Percentiles rank a stretch among this genome's conserved stretches.
Evolutionary conservation across 768 basidiomycete species (phyloP).

Genomic region (Leccinum sublutescens): DNA sequence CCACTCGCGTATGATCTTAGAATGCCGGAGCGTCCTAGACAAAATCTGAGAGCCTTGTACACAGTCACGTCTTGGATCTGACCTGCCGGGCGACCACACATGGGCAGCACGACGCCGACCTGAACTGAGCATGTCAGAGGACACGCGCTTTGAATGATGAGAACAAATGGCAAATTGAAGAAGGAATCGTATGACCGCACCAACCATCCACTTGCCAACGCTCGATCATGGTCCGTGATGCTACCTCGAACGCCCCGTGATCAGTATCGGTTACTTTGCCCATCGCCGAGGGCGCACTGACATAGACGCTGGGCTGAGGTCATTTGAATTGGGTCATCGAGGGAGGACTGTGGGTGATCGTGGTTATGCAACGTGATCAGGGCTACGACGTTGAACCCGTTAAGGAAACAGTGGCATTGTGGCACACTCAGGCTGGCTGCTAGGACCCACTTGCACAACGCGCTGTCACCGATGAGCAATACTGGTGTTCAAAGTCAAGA

Average conservation of each 20-base stretch:
- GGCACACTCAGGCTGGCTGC: too few relatives aligned
- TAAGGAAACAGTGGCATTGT: neutral
- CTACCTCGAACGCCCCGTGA: neutral
- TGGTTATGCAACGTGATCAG: neutral
- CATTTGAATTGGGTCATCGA: neutral
- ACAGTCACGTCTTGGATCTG: neutral
- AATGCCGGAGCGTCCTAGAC: neutral
- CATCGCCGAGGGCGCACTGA: neutral
- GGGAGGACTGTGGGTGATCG: neutral
- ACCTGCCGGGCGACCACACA: neutral
- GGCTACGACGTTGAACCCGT: neutral
- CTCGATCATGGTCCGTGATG: neutral
- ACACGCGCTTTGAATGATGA: neutral
- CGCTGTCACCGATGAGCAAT: too few relatives aligned
- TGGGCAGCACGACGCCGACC: conserved; percentile 5
- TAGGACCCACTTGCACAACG: too few relatives aligned
- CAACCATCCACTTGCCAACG: neutral
- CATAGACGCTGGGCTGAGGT: neutral
- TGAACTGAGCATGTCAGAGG: conserved; percentile 2
- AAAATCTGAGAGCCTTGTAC: neutral
- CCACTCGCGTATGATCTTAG: neutral
- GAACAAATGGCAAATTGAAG: neutral
- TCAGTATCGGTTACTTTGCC: conserved; percentile 10
- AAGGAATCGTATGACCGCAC: neutral
- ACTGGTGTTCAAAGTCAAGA: neutral